These are phyloP conservation scores for Hypoxylon subgilvum DNA, from an alignment of 495 filamentous ascomycete species.

Conservation along the genomic window DNA sequence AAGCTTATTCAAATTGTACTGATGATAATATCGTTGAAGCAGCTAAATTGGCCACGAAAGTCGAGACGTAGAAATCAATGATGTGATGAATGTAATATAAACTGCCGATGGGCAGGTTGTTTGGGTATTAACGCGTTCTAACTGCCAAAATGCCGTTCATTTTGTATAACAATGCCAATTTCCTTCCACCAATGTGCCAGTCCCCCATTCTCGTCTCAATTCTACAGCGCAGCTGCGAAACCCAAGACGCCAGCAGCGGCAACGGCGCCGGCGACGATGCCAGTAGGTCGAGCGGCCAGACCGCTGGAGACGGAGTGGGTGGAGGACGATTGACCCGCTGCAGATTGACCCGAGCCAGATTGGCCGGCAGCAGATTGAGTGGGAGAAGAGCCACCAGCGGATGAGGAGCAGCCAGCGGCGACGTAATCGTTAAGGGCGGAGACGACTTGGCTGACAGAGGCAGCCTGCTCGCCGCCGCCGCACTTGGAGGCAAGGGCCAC, in stretches of 20 bases:
- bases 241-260: constrained; percentile 23
- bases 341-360: not conserved
- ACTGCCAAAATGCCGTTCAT: no score
- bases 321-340: not conserved
- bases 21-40: no score
- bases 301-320: not conserved
- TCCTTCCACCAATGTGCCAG: no score
- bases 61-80: no score
- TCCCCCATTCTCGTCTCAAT: not conserved
- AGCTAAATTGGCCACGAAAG: no score
- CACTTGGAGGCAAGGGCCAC: constrained; percentile 7
- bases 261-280: constrained; percentile 22
- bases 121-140: no score
- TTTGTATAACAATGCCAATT: no score
- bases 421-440: not conserved
- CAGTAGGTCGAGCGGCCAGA: constrained; percentile 21
- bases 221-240: constrained; percentile 11
- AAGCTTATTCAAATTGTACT: no score
- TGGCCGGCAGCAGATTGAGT: not conserved
- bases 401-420: not conserved
- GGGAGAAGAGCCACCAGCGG: not conserved
- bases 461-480: not conserved
- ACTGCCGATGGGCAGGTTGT: no score
- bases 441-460: not conserved
- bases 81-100: no score